These are phyloP conservation scores for Brassica napus DNA, from an alignment of 345 rosid species.

Conservation along the genomic window Da-Ae NC_063452.1:54675001-54675500, in stretches of 20 bases:
- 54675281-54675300: conserved; percentile 67
- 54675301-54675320: conserved; percentile 76
- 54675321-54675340: conserved; percentile 76
- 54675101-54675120: conserved; percentile 80
- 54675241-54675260: conserved; percentile 61
- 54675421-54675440: not conserved
- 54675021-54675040: conserved; percentile 81
- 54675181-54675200: conserved; percentile 71
- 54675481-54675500: conserved; percentile 85
- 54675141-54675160: conserved; percentile 58
- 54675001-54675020: conserved; percentile 89
- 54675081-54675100: conserved; percentile 81
- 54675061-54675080: conserved; percentile 92
- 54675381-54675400: not conserved
- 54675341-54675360: conserved; percentile 43
- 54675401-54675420: conserved; percentile 30
- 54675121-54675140: conserved; percentile 69
- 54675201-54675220: conserved; percentile 62
- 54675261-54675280: conserved; percentile 55
- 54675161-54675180: conserved; percentile 76
- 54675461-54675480: conserved; percentile 53
- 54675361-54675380: conserved; percentile 2
- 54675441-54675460: conserved; percentile 18
- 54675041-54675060: conserved; percentile 73
- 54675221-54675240: conserved; percentile 55